phyloP scores from a whole-genome alignment of 768 basidiomycete species.

The Mycena capillaripes region DNA sequence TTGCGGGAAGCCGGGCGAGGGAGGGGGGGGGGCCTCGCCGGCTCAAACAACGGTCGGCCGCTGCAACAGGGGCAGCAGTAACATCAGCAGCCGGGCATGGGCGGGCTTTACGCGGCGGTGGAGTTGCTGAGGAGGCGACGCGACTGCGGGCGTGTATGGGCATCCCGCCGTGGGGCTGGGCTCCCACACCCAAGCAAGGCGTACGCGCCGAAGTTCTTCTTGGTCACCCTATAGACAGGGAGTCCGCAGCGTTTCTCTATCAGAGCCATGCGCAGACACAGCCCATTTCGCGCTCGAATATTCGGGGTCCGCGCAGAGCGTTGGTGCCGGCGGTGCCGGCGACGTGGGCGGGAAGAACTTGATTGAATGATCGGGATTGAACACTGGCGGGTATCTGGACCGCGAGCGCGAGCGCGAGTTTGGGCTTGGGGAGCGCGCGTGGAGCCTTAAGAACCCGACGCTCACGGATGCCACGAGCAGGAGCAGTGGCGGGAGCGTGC shows the following conservation, averaged over 20 bases:
- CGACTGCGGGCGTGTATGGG: conserved; percentile 57
- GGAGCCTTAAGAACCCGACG: conserved; percentile 32
- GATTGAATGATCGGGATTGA: conserved; percentile 82
- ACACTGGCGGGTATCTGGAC: conserved; percentile 70
- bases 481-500: conserved; percentile 37
- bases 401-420: conserved; percentile 57
- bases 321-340: no score
- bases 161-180: conserved; percentile 35
- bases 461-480: conserved; percentile 15
- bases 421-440: conserved; percentile 37
- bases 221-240: conserved; percentile 57
- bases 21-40: no score
- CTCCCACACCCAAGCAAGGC: conserved; percentile 64
- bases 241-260: conserved; percentile 44
- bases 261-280: conserved; percentile 48
- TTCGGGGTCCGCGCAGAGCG: conserved; percentile 55
- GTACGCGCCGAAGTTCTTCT: conserved; percentile 67
- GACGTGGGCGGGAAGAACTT: conserved; percentile 54
- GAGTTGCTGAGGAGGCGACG: conserved; percentile 46
- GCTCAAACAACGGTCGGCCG: no score
- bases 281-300: conserved; percentile 66
- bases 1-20: no score
- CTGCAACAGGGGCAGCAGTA: no score
- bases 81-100: conserved; percentile 31
- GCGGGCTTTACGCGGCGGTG: conserved; percentile 28